Evolutionary conservation across 352 stramenopile species (phyloP).

Genomic region (Phytophthora meadii): DNA sequence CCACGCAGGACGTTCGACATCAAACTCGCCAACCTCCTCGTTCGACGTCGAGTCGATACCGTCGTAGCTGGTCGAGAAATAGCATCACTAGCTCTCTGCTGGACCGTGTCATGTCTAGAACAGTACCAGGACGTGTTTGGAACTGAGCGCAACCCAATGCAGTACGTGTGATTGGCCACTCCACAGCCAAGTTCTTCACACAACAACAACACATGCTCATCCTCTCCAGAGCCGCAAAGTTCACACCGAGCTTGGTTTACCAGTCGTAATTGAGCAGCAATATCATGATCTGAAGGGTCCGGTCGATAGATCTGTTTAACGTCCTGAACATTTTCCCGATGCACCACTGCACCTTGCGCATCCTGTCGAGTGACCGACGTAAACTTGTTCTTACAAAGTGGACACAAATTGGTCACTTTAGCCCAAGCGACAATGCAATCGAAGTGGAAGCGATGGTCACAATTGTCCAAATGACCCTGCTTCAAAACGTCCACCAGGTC

Average conservation of each 20-base stretch:
- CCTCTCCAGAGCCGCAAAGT: slow-evolving; percentile 74
- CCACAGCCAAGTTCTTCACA: slow-evolving; percentile 74
- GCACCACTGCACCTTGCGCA: slow-evolving; percentile 40
- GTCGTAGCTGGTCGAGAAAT: slow-evolving; percentile 64
- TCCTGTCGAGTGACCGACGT: slow-evolving; percentile 56
- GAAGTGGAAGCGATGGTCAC: slow-evolving; percentile 87
- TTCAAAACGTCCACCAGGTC: slow-evolving; percentile 60
- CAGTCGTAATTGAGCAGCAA: slow-evolving; percentile 69
- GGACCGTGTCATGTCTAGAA: slow-evolving; percentile 43
- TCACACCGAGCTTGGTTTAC: slow-evolving; percentile 79
- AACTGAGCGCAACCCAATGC: slow-evolving; percentile 63
- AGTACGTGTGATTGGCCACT: slow-evolving; percentile 80
- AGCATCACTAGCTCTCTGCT: slow-evolving; percentile 59
- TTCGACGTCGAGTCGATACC: slow-evolving; percentile 66
- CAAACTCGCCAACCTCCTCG: slow-evolving; percentile 68
- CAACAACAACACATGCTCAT: slow-evolving; percentile 84
- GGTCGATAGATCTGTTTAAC: slow-evolving; percentile 70
- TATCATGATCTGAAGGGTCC: slow-evolving; percentile 67
- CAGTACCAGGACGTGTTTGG: slow-evolving; percentile 81
- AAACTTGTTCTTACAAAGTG: slow-evolving; percentile 84
- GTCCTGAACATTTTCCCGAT: slow-evolving; percentile 51
- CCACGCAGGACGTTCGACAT: slow-evolving; percentile 75
- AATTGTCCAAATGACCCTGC: slow-evolving; percentile 65
- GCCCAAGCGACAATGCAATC: slow-evolving; percentile 85
- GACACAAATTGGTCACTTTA: slow-evolving; percentile 86